Evolutionary conservation across 768 basidiomycete species (phyloP), one percentile per base, ranked within the genome.

Genomic region (Hydnomerulius pinastri): DNA sequence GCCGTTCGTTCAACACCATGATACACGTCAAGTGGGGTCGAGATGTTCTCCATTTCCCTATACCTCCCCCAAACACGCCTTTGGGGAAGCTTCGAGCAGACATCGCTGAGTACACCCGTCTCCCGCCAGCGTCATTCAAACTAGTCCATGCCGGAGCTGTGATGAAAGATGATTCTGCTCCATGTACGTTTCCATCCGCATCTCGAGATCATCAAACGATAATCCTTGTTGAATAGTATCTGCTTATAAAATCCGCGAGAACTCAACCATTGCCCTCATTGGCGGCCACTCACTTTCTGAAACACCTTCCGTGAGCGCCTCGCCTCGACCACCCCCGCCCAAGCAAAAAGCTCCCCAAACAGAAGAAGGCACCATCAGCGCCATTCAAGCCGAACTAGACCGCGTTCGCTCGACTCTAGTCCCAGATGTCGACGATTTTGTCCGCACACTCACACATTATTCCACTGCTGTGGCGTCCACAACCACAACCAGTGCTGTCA

Each of bases 111-210:
- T 82, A 86, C 61, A 94, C 90, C 2, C 84, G 85, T 46, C 77
- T 98, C 11, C 81, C 86, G 0, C 66, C 70, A 24, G 61, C 78
- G 56, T 79, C 80, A 24, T 91, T 97, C 78, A 92, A 93, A 67
- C 79, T 98, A 62, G 83, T 98, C 55, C 86, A 89, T 71, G 82
- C 87, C 39, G 96, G 96, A 32, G 93, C 91, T 2, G 81, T 97
- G 67, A 87, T 98, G 80, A 87, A 86, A 58, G 92, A 96, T 64
- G 85, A 93, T 65, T 65, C 71, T 50, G 79, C 82, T 7, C 79
- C 85, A 39, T 71, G 85, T 88, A 55, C 57, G 72, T 79, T 64
- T 33, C 51, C 13, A 35, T 25, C 35, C 18, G 41, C 17, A 50
- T 2, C 36, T 40, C 15, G 40, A 35, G 5, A n/a, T 48, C 12